A percentile compares a stretch with the other conserved stretches of the same genome.
Evolutionary conservation across 2,329 filamentous ascomycete genomes (phyloP).

Genomic region (Talaromyces funiculosus): DNA sequence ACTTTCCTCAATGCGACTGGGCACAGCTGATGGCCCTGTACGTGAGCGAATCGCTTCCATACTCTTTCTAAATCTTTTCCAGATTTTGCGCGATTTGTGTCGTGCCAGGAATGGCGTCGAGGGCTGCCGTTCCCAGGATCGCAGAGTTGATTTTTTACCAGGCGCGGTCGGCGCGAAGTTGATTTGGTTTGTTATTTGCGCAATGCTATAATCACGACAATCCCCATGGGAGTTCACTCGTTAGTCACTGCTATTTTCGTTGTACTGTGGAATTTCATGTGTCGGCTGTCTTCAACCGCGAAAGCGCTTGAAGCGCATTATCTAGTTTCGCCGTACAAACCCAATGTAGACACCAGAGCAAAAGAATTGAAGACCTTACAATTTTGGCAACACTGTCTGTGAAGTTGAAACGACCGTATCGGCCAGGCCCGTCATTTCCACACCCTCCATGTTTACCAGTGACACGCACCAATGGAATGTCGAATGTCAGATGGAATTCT

Average conservation of each 20-base stretch:
- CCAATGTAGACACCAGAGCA: background rate
- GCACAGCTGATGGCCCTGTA: slow-evolving; percentile 12
- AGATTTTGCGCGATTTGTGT: slow-evolving; percentile 40
- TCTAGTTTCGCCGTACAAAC: background rate
- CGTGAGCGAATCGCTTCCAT: slow-evolving; percentile 27
- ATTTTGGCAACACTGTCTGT: background rate
- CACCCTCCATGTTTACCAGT: background rate
- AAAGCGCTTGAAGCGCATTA: background rate
- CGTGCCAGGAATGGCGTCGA: slow-evolving; percentile 36
- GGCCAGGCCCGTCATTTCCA: slow-evolving; percentile 3
- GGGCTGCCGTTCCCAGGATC: slow-evolving; percentile 43
- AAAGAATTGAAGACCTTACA: background rate
- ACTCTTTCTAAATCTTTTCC: slow-evolving; percentile 39
- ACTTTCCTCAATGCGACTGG: slow-evolving; percentile 17
- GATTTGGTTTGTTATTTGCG: slow-evolving; percentile 26
- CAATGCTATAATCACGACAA: slow-evolving; percentile 3
- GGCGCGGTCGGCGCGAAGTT: slow-evolving; percentile 39
- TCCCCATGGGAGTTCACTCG: background rate
- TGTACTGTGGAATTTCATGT: background rate
- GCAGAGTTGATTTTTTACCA: slow-evolving; percentile 28
- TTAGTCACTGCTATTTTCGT: background rate
- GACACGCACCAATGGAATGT: slow-evolving; percentile 2
- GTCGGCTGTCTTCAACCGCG: background rate
- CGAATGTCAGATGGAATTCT: background rate
- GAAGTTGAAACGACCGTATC: background rate